These are phyloP conservation scores for Pouteria campechiana DNA, from an alignment of 179 eudicot genomes.

Conservation along the genomic window DNA sequence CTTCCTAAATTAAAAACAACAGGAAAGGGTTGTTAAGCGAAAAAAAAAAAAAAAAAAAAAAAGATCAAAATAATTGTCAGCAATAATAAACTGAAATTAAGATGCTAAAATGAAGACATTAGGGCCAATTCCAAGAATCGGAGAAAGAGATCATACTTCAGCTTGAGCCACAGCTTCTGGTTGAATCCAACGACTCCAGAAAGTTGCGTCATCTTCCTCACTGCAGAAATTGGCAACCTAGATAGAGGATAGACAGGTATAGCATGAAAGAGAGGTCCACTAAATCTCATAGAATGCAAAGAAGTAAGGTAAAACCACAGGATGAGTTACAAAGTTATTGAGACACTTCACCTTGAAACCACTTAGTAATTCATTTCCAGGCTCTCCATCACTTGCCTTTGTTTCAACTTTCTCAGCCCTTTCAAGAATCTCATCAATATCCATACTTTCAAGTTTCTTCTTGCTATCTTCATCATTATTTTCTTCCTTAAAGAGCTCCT, in stretches of 20 bases:
- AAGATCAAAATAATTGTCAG: background rate
- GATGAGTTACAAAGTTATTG: background rate
- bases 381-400: constrained; percentile 48
- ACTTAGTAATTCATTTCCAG: constrained; percentile 77
- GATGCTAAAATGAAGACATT: too few relatives aligned
- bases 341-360: constrained; percentile 67
- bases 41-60: background rate
- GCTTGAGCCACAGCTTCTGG: constrained; percentile 87
- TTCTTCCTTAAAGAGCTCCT: constrained; percentile 94
- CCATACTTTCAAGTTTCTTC: constrained; percentile 81
- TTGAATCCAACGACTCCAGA: constrained; percentile 99
- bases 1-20: constrained; percentile 38
- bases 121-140: background rate
- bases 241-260: constrained; percentile 3
- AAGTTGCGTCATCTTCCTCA: constrained; percentile 94
- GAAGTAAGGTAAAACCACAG: background rate
- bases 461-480: constrained; percentile 97
- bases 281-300: background rate
- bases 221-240: constrained; percentile 92
- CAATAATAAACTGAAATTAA: background rate
- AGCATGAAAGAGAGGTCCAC: background rate
- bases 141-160: constrained; percentile 41
- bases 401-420: constrained; percentile 99
- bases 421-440: constrained; percentile 98
- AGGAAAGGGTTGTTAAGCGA: background rate